These are phyloP conservation scores for Leptosphaerulina australis DNA, from an alignment of 2,329 filamentous ascomycete species.

Conservation along the genomic window DNA sequence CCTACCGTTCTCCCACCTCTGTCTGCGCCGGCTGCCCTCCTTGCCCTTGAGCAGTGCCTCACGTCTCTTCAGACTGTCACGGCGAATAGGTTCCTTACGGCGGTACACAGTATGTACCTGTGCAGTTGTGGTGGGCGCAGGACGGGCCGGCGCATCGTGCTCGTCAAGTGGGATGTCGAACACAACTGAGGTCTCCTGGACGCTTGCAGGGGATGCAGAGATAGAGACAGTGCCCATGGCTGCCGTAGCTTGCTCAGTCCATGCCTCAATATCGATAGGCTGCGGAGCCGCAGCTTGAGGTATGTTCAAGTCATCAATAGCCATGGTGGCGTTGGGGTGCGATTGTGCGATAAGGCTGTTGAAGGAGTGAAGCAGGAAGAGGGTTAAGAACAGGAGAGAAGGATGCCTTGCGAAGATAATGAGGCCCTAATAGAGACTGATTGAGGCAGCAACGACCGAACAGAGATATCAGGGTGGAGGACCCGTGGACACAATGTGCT, in stretches of 20 bases:
- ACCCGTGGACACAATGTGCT: slow-evolving; percentile 26
- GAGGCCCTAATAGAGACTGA: not conserved
- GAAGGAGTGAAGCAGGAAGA: not conserved
- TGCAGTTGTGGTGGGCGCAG: slow-evolving; percentile 43
- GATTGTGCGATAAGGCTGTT: slow-evolving; percentile 4
- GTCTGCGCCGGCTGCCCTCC: slow-evolving; percentile 82
- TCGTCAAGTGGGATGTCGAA: slow-evolving; percentile 79
- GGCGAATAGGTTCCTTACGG: slow-evolving; percentile 61
- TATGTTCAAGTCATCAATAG: slow-evolving; percentile 37
- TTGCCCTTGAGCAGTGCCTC: slow-evolving; percentile 86
- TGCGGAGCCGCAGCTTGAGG: slow-evolving; percentile 32
- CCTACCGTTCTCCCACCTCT: slow-evolving; percentile 92
- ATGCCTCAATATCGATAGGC: slow-evolving; percentile 54
- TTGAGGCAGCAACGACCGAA: slow-evolving; percentile 10
- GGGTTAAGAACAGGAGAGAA: not conserved
- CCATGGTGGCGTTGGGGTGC: slow-evolving; percentile 38
- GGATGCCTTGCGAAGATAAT: not conserved
- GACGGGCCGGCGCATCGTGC: slow-evolving; percentile 47
- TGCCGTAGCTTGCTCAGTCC: slow-evolving; percentile 55
- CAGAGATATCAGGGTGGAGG: slow-evolving; percentile 21
- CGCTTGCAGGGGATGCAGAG: slow-evolving; percentile 35
- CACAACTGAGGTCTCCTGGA: slow-evolving; percentile 64
- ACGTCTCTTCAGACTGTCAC: slow-evolving; percentile 69
- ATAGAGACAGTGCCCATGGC: slow-evolving; percentile 51
- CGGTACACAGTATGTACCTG: slow-evolving; percentile 56